Conservation (phyloP, 768 basidiomycete genomes). For the Lactifluus volemus region DNA sequence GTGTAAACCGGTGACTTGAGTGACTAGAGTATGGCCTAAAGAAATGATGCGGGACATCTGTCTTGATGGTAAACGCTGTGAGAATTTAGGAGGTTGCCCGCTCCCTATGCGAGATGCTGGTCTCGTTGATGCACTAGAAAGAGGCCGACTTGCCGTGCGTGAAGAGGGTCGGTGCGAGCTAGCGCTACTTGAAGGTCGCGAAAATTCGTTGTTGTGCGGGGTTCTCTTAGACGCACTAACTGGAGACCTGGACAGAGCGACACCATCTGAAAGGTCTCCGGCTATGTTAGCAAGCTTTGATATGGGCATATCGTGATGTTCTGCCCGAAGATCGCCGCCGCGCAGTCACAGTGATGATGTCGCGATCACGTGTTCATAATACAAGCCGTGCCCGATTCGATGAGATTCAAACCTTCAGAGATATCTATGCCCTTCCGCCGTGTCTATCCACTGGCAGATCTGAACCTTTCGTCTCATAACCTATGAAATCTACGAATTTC, state of each 20-base stretch:
- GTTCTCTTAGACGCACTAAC: slow-evolving; percentile 24
- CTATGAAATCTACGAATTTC: not conserved
- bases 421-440: slow-evolving; percentile 67
- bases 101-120: slow-evolving; percentile 26
- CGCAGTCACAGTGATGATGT: not conserved
- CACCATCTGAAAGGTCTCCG: slow-evolving; percentile 3
- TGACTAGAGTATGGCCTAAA: slow-evolving; percentile 45
- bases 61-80: slow-evolving; percentile 44
- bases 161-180: slow-evolving; percentile 38
- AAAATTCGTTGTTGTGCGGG: slow-evolving; percentile 33
- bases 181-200: slow-evolving; percentile 39
- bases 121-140: slow-evolving; percentile 23
- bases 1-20: slow-evolving; percentile 44
- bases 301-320: slow-evolving; percentile 17
- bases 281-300: slow-evolving; percentile 25
- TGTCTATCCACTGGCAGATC: slow-evolving; percentile 25
- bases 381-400: not conserved
- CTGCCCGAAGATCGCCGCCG: not conserved
- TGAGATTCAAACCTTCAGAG: slow-evolving; percentile 33
- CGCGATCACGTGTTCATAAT: not conserved
- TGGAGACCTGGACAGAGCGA: not conserved
- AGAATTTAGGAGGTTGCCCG: slow-evolving; percentile 26
- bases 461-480: not conserved
- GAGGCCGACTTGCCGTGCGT: slow-evolving; percentile 34
- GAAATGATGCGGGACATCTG: slow-evolving; percentile 45